Evolutionary conservation across 306 rosid species (phyloP).

Genomic region (Rosa persica): DNA sequence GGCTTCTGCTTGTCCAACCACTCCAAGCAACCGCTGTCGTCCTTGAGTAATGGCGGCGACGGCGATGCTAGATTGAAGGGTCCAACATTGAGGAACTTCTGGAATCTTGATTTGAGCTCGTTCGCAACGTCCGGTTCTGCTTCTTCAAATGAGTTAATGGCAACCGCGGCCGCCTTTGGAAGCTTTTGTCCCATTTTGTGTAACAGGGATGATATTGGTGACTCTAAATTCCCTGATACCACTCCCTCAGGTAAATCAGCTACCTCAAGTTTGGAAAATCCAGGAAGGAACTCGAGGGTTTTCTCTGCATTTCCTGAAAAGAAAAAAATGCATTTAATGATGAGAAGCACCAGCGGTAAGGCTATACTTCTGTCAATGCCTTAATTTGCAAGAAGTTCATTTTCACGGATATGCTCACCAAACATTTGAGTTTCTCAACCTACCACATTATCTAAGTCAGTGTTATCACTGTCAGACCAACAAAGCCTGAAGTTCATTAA

Average conservation of each 20-base stretch:
- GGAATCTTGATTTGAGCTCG: constrained; percentile 34
- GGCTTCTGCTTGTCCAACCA: constrained; percentile 51
- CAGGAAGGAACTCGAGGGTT: constrained; percentile 51
- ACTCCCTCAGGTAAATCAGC: constrained; percentile 58
- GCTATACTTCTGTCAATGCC: neutral
- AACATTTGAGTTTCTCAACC: neutral
- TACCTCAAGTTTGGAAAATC: constrained; percentile 35
- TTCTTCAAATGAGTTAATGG: constrained; percentile 56
- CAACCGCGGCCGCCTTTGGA: constrained; percentile 54
- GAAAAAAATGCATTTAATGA: neutral
- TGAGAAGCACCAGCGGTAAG: neutral
- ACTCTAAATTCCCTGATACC: constrained; percentile 4
- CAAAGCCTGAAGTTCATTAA: too few relatives aligned
- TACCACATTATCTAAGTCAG: too few relatives aligned
- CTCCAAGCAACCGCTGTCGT: constrained; percentile 40
- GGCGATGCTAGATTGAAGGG: constrained; percentile 49
- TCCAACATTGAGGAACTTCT: constrained; percentile 49
- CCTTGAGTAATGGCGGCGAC: constrained; percentile 22
- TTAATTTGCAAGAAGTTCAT: too few relatives aligned
- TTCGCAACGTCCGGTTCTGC: constrained; percentile 27
- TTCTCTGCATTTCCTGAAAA: constrained; percentile 23
- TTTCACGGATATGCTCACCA: neutral
- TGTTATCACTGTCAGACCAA: too few relatives aligned
- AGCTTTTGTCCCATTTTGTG: constrained; percentile 57
- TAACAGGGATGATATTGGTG: constrained; percentile 43